Evolutionary conservation across 2,329 filamentous ascomycete species (phyloP), one percentile per base, ranked within the genome.

Genomic region (Monilinia polystroma): DNA sequence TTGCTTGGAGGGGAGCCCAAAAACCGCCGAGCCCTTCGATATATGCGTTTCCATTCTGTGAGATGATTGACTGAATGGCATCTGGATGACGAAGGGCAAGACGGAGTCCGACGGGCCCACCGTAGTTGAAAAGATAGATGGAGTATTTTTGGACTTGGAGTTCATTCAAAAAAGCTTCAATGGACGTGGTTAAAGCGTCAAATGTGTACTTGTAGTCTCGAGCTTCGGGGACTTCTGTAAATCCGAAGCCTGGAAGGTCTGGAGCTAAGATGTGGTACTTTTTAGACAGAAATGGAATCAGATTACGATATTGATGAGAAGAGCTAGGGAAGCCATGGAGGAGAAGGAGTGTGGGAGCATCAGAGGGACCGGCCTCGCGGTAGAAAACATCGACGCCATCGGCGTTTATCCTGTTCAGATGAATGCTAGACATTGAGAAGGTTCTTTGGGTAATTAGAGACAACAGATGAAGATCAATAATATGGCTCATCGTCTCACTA

Each of bases 61-160:
- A 78, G 66, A 88, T 79, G 69, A 88, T 83, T 18, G 83, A 82
- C 49, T 78, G 77, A 64, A 87, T 76, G 14, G 78, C 77, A 0
- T 80, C 74, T 0, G 83, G 82, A 2, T 81, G 77, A 54, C 80
- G 70, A 2, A 86, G 78, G 0, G 85, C 85, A 2, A 87, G 77
- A 2, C 84, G 80, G 32, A 87, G 76, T 1, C 81, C 85, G 0
- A 80, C 79, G 0, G 86, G 85, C 0, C 85, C 84, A 62, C 86
- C 86, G 73, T 88, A 88, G 77, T 88, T 85, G 73, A 88, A 88
- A 69, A 88, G 81, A 74, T 87, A 89, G 38, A 86, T 75, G 18
- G 82, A 80, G 75, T 82, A 87, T 43, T 79, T 80, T 18, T 72
- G 68, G 47, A 87, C 77, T 3, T 76, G 68, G 11, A 87, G 76